Evolutionary conservation across 768 basidiomycete genomes (phyloP), one percentile per base, ranked within the genome.

Genomic region (Auriscalpium vulgare): DNA sequence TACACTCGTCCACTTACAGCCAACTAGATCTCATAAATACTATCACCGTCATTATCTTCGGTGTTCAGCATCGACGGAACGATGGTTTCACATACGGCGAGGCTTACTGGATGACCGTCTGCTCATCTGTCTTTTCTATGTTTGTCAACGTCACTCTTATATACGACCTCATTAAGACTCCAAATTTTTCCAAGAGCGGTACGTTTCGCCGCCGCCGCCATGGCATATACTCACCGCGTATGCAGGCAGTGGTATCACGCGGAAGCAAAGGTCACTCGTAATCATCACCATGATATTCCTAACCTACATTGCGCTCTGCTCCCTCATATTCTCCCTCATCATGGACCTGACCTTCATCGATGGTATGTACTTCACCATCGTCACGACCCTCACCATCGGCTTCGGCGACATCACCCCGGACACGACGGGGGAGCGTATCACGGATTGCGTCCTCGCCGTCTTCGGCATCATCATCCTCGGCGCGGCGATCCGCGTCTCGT

Each of bases 211-310:
- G 29, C 29, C 29, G 21, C 21, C 21, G 21, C 6, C 5, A 17
- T 10, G 7, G 17, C 40, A 7, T 19, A 3, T 19, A 40, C 29
- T 35, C 56, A 29, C 29, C 5, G 7, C 4, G 4, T 29, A n/a
- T 58, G 21, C 51, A 88, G 87, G 85, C 5, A 90, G 87, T 59
- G 91, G 91, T 1, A 70, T 94, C 38, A 93, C 90, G 0, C 78
- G 79, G 21, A 90, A 84, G 64, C 91, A 93, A 62, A 80, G 90
- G 4, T 80, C 83, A 0, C 78, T 93, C n/a, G 80, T 87, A 36
- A 85, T 93, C 56, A 79, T 88, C 37, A 81, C 87, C 55, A 93
- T 94, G 62, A 65, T 84, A 14, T 71, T 94, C 1, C 74, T 93
- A 21, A 74, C 74, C 56, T 92, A 90, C 66, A 74, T 92, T 57